Conservation (phyloP, 108 stramenopile species). For the Conticribra weissflogii region DNA sequence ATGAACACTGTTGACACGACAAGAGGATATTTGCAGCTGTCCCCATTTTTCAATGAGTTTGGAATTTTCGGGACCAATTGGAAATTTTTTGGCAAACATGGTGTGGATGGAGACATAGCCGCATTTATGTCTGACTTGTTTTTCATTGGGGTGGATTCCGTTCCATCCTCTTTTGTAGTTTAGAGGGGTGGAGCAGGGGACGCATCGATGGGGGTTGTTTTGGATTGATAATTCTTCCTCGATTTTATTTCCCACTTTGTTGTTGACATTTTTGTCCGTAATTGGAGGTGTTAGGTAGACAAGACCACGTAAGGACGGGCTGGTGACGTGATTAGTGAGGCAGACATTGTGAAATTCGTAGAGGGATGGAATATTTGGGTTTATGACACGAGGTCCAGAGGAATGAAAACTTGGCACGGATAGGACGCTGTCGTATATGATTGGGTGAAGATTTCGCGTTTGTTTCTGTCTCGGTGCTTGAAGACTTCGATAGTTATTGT, state of each 20-base stretch:
- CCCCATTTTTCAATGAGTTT: not conserved
- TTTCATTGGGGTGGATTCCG: not conserved
- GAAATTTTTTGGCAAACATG: conserved; percentile 17
- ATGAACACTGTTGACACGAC: not conserved
- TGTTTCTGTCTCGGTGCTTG: no score
- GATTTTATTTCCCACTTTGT: no score
- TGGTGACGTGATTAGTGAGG: not conserved
- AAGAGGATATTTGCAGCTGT: not conserved
- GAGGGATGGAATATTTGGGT: no score
- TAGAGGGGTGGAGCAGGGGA: conserved; percentile 9
- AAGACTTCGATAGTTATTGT: no score
- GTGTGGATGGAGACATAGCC: conserved; percentile 3
- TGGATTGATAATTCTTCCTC: no score
- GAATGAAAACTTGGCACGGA: no score
- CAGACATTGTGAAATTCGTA: conserved; percentile 23
- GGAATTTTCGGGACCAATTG: conserved; percentile 5
- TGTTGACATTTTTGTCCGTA: not conserved
- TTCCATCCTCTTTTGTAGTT: conserved; percentile 8
- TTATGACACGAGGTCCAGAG: no score
- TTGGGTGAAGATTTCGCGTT: no score
- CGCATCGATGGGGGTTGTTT: conserved; percentile 10
- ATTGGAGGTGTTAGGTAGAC: conserved; percentile 1
- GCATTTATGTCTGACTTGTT: conserved; percentile 4
- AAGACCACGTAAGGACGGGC: not conserved
- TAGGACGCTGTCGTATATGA: no score